These are phyloP conservation scores for Neurospora hispaniola DNA, from an alignment of 495 filamentous ascomycete species.

Conservation along the genomic window DNA sequence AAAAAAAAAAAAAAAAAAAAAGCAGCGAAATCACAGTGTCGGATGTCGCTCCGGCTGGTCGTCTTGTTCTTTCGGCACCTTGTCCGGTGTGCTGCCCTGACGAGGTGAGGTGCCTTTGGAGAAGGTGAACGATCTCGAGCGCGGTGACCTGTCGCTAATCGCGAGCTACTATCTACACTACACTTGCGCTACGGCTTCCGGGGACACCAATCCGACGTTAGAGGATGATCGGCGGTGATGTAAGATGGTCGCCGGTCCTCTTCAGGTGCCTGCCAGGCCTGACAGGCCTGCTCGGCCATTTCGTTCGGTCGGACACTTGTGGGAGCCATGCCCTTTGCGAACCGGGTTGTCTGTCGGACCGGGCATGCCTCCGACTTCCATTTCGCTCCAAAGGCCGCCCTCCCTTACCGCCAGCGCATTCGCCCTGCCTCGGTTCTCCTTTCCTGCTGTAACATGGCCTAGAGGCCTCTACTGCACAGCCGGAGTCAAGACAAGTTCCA, in stretches of 20 bases:
- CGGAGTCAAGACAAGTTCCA: neutral
- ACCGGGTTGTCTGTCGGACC: neutral
- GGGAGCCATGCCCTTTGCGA: neutral
- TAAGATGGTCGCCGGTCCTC: neutral
- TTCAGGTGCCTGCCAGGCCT: neutral
- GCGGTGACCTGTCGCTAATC: neutral
- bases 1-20: neutral
- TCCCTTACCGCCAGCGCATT: neutral
- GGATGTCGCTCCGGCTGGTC: neutral
- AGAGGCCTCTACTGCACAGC: neutral
- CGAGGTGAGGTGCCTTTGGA: neutral
- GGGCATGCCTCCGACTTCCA: neutral
- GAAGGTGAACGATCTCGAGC: neutral
- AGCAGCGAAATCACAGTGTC: neutral
- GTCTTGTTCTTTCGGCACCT: neutral
- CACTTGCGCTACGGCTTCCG: neutral
- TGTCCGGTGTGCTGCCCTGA: neutral
- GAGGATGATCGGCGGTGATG: neutral
- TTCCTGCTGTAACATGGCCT: neutral
- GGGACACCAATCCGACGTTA: neutral
- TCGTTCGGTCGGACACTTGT: neutral
- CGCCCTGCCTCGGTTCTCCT: neutral
- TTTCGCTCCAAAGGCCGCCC: neutral
- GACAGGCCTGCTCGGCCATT: neutral
- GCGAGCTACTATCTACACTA: neutral